Conservation (phyloP, 345 rosid species). For the Brassica rapa region DNA sequence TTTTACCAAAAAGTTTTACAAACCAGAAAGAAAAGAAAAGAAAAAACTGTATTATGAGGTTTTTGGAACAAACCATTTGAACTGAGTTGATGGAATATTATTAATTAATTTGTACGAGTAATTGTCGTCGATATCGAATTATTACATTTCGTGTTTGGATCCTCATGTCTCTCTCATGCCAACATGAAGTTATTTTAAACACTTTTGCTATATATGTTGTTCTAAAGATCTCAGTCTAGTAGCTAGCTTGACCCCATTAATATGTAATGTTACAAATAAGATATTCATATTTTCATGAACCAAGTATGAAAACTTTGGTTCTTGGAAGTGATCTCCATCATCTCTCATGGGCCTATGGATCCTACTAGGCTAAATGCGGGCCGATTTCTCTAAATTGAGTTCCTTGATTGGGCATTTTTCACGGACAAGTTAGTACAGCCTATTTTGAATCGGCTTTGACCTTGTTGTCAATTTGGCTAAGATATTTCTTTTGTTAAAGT, state of each 20-base stretch:
- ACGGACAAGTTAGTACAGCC: neutral
- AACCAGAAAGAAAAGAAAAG: neutral
- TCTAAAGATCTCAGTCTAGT: neutral
- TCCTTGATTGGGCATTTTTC: neutral
- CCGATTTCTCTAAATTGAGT: neutral
- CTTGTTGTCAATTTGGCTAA: too few species aligned
- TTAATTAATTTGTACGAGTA: neutral
- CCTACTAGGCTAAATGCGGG: neutral
- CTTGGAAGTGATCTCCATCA: neutral
- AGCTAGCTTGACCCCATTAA: conserved; percentile 15
- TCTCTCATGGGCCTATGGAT: conserved; percentile 5
- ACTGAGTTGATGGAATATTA: neutral
- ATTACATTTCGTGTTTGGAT: neutral
- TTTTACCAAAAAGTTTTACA: neutral
- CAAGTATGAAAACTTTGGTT: neutral
- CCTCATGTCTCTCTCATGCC: conserved; percentile 25
- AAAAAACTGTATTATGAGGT: neutral
- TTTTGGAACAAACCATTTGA: neutral
- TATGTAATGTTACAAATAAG: neutral
- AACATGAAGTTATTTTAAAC: conserved; percentile 6
- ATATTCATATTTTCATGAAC: neutral
- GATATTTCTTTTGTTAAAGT: too few species aligned
- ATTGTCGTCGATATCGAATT: neutral
- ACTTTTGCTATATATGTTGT: conserved; percentile 20
- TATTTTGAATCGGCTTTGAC: neutral